Evolutionary conservation across 345 rosid genomes (phyloP).

Genomic region (Iberis pinnata): DNA sequence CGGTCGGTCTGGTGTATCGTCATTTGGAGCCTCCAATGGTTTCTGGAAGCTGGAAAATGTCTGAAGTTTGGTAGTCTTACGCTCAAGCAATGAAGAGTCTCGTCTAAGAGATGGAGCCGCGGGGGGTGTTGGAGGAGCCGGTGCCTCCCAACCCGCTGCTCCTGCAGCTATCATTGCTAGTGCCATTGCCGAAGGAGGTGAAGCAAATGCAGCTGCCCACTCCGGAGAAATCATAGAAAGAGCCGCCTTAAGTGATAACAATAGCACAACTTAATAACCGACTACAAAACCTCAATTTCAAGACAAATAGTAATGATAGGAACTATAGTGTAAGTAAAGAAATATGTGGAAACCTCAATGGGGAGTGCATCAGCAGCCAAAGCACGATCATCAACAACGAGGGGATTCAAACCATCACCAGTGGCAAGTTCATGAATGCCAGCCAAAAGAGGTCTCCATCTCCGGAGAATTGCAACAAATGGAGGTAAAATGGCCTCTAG

Average conservation of each 20-base stretch:
- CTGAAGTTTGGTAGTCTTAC: slow-evolving; percentile 57
- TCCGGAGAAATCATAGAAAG: slow-evolving; percentile 84
- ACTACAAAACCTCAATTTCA: background rate
- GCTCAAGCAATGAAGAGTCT: slow-evolving; percentile 76
- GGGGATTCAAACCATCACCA: slow-evolving; percentile 91
- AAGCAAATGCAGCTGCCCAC: slow-evolving; percentile 99
- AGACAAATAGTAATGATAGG: background rate
- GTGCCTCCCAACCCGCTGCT: slow-evolving; percentile 78
- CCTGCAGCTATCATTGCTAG: slow-evolving; percentile 99
- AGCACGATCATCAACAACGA: slow-evolving; percentile 77
- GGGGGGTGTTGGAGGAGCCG: slow-evolving; percentile 33
- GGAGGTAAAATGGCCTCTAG: slow-evolving; percentile 91
- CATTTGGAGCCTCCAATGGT: slow-evolving; percentile 52
- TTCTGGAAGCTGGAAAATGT: slow-evolving; percentile 91
- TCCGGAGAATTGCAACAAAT: slow-evolving; percentile 83
- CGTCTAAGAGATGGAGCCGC: slow-evolving; percentile 58
- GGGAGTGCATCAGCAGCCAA: slow-evolving; percentile 93
- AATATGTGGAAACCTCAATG: slow-evolving; percentile 52
- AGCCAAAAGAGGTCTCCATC: slow-evolving; percentile 97
- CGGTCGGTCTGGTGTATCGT: slow-evolving; percentile 52
- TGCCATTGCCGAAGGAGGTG: slow-evolving; percentile 99
- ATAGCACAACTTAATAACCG: background rate
- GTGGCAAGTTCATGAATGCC: slow-evolving; percentile 95
- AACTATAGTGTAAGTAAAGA: slow-evolving; percentile 9
- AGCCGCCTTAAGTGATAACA: slow-evolving; percentile 58